Conservation (phyloP, 2,329 filamentous ascomycete species). For the Fusarium musae region DNA sequence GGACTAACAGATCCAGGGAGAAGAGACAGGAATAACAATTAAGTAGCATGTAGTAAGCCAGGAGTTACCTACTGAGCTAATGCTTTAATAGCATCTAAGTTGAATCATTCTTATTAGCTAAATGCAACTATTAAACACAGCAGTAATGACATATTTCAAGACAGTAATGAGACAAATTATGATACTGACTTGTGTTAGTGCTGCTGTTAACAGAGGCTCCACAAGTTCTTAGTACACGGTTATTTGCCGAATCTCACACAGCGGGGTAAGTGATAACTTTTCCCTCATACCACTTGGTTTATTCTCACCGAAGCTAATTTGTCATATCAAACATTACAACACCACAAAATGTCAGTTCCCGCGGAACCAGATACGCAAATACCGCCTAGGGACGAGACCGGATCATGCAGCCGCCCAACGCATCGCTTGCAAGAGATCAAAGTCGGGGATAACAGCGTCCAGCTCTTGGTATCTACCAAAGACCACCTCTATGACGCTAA, state of each 20-base stretch:
- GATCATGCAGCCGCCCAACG: background rate
- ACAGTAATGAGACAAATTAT: too few species aligned
- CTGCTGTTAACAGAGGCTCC: background rate
- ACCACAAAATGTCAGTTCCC: background rate
- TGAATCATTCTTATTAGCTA: too few species aligned
- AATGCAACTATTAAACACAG: too few species aligned
- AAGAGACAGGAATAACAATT: too few species aligned
- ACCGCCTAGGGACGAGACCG: background rate
- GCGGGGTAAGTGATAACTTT: background rate
- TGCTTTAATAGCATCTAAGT: too few species aligned
- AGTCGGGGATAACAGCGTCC: slow-evolving; percentile 30
- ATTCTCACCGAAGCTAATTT: background rate
- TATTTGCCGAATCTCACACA: background rate
- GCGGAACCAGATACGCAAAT: background rate
- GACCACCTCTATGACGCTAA: slow-evolving; percentile 36
- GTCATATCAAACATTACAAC: background rate
- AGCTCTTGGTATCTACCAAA: slow-evolving; percentile 36
- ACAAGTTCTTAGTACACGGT: background rate
- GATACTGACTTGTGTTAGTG: too few species aligned
- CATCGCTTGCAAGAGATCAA: slow-evolving; percentile 7
- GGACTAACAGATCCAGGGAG: too few species aligned
- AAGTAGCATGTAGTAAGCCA: too few species aligned
- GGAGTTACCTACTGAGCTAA: too few species aligned
- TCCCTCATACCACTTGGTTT: background rate
- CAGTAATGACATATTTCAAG: too few species aligned